Evolutionary conservation across 805 yeast genomes (phyloP).

Genomic region (Candida ortonii): DNA sequence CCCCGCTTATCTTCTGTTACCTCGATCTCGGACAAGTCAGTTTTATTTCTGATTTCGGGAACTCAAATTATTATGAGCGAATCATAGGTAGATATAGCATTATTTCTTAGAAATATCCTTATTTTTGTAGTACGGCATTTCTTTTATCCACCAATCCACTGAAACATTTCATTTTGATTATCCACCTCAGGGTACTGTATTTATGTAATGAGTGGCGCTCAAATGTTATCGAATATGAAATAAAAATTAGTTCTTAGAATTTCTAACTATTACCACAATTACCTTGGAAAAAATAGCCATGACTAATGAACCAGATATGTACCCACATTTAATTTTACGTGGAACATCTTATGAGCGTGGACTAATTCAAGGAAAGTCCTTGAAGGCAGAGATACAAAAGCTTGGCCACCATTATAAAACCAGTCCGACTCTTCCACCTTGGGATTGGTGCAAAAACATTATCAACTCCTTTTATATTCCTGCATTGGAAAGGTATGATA

Average conservation of each 20-base stretch:
- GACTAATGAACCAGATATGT: constrained; percentile 3
- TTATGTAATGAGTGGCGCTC: too few relatives aligned
- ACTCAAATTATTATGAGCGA: too few relatives aligned
- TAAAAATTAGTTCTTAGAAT: background rate
- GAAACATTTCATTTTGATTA: too few relatives aligned
- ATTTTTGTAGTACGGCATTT: too few relatives aligned
- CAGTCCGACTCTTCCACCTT: constrained; percentile 10
- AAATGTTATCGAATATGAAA: too few relatives aligned
- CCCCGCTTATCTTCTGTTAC: too few relatives aligned
- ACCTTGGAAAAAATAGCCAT: background rate
- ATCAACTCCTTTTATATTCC: constrained; percentile 11
- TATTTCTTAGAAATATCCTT: too few relatives aligned
- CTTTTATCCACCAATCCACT: too few relatives aligned
- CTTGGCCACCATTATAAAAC: constrained; percentile 9
- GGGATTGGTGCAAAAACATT: constrained; percentile 12
- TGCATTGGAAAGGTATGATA: constrained; percentile 10
- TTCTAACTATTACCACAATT: background rate
- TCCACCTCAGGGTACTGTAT: too few relatives aligned
- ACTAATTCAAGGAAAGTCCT: constrained; percentile 4
- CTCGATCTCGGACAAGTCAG: too few relatives aligned
- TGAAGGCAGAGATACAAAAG: constrained; percentile 6
- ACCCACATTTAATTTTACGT: constrained; percentile 4
- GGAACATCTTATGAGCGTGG: constrained; percentile 10
- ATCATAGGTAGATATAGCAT: too few relatives aligned
- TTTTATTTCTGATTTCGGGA: too few relatives aligned